phyloP scores from a whole-genome alignment of 164 flowering plant genomes.

The Malania oleifera region DNA sequence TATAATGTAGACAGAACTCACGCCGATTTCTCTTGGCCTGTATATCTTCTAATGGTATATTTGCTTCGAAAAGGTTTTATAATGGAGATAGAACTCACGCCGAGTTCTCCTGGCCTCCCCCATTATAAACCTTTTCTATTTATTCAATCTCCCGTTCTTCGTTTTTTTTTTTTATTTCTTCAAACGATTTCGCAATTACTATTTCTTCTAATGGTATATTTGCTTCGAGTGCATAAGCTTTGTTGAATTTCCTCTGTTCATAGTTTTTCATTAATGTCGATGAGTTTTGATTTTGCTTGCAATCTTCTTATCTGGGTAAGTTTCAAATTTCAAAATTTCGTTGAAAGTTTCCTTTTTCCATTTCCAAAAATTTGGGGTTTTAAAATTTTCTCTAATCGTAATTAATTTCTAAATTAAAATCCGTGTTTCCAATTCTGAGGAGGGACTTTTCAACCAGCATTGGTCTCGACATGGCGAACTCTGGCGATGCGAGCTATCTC shows the following conservation, averaged over 20 bases:
- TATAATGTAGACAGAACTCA: not conserved
- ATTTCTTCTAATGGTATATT: not conserved
- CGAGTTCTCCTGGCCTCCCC: constrained; percentile 79
- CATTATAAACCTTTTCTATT: too few relatives aligned
- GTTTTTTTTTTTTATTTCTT: not conserved
- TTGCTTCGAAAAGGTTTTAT: not conserved
- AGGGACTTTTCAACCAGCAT: constrained; percentile 44
- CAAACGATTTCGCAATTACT: too few relatives aligned
- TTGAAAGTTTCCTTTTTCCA: too few relatives aligned
- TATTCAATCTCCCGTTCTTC: not conserved
- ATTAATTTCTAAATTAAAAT: too few relatives aligned
- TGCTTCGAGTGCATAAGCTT: not conserved
- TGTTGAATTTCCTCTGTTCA: not conserved
- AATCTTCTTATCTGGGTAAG: not conserved
- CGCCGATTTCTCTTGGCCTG: too few relatives aligned
- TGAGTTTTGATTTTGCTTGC: not conserved
- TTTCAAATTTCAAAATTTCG: too few relatives aligned
- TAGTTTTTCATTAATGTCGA: not conserved
- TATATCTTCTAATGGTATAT: too few relatives aligned
- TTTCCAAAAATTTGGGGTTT: not conserved
- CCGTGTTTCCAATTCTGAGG: constrained; percentile 1
- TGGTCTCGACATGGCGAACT: constrained; percentile 26
- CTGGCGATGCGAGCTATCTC: constrained; percentile 29
- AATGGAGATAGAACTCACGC: constrained; percentile 45
- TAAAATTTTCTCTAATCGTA: not conserved